Conservation (phyloP, 1,139 yeast species). For the Candida frijolesensis region DNA sequence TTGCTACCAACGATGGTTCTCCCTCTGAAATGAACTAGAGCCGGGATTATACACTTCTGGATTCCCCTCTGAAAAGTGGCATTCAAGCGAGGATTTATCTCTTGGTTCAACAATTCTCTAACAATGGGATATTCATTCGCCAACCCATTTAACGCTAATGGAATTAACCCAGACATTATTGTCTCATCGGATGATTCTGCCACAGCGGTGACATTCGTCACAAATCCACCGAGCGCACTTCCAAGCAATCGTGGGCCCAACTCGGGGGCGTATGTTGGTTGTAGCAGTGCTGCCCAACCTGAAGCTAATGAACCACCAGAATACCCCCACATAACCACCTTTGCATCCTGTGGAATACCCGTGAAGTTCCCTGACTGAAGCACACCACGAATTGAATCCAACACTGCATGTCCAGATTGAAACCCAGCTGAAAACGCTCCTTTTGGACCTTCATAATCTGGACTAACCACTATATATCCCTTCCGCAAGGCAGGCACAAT, state of each 20-base stretch:
- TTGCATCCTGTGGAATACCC: slow-evolving; percentile 23
- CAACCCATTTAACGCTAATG: slow-evolving; percentile 30
- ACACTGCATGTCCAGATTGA: slow-evolving; percentile 25
- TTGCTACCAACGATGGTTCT: slow-evolving; percentile 18
- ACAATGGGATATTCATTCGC: slow-evolving; percentile 27
- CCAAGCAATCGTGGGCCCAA: slow-evolving; percentile 27
- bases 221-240: slow-evolving; percentile 37
- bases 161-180: slow-evolving; percentile 28
- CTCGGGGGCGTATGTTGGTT: slow-evolving; percentile 39
- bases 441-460: slow-evolving; percentile 28
- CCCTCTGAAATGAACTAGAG: slow-evolving; percentile 15
- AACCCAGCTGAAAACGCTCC: slow-evolving; percentile 27
- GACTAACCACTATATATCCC: slow-evolving; percentile 30
- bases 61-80: slow-evolving; percentile 3
- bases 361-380: slow-evolving; percentile 21
- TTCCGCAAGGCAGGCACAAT: slow-evolving; percentile 21
- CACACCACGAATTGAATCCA: slow-evolving; percentile 26
- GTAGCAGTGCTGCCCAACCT: slow-evolving; percentile 32
- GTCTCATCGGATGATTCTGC: slow-evolving; percentile 29
- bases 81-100: slow-evolving; percentile 1
- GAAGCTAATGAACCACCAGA: slow-evolving; percentile 33
- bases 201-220: slow-evolving; percentile 26
- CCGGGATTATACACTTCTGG: slow-evolving; percentile 6
- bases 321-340: slow-evolving; percentile 28
- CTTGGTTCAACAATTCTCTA: slow-evolving; percentile 2